These are phyloP conservation scores for Pichia sp. DNA, from an alignment of 1,139 yeast genomes.

Conservation along the genomic window DNA sequence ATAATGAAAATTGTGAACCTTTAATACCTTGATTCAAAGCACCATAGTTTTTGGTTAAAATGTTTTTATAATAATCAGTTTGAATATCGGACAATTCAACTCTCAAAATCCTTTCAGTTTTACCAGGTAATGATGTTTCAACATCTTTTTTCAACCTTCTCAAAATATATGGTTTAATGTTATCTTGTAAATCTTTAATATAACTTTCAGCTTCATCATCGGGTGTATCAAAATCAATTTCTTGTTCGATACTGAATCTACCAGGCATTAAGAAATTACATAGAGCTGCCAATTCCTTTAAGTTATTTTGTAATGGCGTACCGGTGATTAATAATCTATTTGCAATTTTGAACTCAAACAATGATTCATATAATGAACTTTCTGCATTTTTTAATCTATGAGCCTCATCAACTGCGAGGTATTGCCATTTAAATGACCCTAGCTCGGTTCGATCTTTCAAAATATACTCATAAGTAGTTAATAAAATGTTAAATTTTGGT, in stretches of 20 bases:
- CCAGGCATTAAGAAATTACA: slow-evolving; percentile 97
- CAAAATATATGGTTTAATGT: slow-evolving; percentile 84
- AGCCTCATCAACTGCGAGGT: slow-evolving; percentile 96
- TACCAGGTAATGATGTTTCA: slow-evolving; percentile 90
- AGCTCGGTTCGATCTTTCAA: slow-evolving; percentile 78
- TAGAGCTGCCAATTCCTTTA: slow-evolving; percentile 90
- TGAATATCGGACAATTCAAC: slow-evolving; percentile 94
- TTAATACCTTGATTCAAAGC: slow-evolving; percentile 83
- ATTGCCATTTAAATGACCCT: slow-evolving; percentile 89
- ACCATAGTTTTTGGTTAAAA: slow-evolving; percentile 81
- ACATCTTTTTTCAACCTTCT: slow-evolving; percentile 95
- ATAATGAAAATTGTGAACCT: slow-evolving; percentile 71
- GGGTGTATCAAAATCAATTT: slow-evolving; percentile 83
- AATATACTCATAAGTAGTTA: slow-evolving; percentile 94
- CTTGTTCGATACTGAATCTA: slow-evolving; percentile 72
- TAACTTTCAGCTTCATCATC: slow-evolving; percentile 81
- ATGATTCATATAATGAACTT: slow-evolving; percentile 83
- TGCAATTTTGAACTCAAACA: slow-evolving; percentile 72
- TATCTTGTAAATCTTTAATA: slow-evolving; percentile 75
- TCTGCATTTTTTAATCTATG: slow-evolving; percentile 94
- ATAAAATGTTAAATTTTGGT: slow-evolving; percentile 77
- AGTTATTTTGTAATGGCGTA: slow-evolving; percentile 94
- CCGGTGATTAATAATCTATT: slow-evolving; percentile 92
- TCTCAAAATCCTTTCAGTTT: slow-evolving; percentile 87
- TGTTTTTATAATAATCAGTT: slow-evolving; percentile 90